These are phyloP conservation scores for Penicillium angulare DNA, from an alignment of 495 filamentous ascomycete species.

Conservation along the genomic window DNA sequence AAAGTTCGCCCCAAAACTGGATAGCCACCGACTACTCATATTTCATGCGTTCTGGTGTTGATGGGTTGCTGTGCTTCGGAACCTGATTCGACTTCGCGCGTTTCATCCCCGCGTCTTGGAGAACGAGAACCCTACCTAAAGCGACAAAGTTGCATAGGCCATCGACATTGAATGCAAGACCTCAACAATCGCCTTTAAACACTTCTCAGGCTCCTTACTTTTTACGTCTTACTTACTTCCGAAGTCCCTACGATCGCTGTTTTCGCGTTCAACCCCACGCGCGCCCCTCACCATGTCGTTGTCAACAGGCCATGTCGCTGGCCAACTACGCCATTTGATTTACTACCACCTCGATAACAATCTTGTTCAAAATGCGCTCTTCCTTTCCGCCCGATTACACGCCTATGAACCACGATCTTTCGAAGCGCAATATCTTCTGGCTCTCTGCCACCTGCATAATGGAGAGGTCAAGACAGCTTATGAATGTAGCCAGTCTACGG, in stretches of 20 bases:
- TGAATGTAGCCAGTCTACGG: conserved; percentile 64
- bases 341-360: conserved; percentile 94
- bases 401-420: conserved; percentile 76
- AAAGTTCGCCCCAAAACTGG: background rate
- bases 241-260: background rate
- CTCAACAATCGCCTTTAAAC: conserved; percentile 4
- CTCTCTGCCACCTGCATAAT: conserved; percentile 77
- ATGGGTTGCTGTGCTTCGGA: conserved; percentile 16
- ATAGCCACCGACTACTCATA: conserved; percentile 8
- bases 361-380: conserved; percentile 81
- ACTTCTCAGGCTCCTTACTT: background rate
- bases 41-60: conserved; percentile 12
- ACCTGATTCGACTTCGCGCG: conserved; percentile 21
- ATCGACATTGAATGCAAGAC: conserved; percentile 3
- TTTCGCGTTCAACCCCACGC: conserved; percentile 6
- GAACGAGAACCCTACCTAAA: conserved; percentile 1
- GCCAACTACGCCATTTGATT: conserved; percentile 78
- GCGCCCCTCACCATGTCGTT: conserved; percentile 62
- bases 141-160: conserved; percentile 8
- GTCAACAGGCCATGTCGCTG: conserved; percentile 60
- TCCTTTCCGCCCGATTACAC: conserved; percentile 80
- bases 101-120: conserved; percentile 28
- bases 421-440: conserved; percentile 79
- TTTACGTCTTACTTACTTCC: background rate
- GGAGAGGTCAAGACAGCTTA: conserved; percentile 74